These are phyloP conservation scores for Wallemia hederae DNA, from an alignment of 1,284 basidiomycete genomes.

Conservation along the genomic window DNA sequence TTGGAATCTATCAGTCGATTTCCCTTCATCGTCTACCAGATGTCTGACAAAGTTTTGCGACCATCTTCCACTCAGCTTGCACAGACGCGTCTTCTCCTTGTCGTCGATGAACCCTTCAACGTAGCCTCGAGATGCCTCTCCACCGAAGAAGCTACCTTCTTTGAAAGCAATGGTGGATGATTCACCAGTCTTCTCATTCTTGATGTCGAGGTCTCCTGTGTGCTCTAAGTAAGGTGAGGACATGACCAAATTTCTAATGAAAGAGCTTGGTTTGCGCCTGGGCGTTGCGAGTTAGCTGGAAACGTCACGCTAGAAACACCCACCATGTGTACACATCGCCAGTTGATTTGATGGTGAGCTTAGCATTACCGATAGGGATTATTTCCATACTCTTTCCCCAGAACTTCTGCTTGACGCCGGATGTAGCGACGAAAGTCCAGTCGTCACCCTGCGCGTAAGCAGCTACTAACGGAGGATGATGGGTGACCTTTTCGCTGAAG, in stretches of 20 bases:
- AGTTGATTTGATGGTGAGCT: slow-evolving; percentile 17
- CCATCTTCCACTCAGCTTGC: slow-evolving; percentile 7
- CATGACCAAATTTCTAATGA: slow-evolving; percentile 64
- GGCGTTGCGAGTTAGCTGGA: not conserved
- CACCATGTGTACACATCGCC: slow-evolving; percentile 9
- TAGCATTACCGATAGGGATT: slow-evolving; percentile 38
- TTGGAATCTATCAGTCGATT: slow-evolving; percentile 8
- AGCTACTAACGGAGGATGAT: slow-evolving; percentile 48
- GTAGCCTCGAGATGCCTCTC: slow-evolving; percentile 4
- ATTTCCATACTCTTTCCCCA: slow-evolving; percentile 50
- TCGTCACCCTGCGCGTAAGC: slow-evolving; percentile 48
- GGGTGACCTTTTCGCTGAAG: slow-evolving; percentile 61
- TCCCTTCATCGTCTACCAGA: slow-evolving; percentile 8
- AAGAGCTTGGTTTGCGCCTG: slow-evolving; percentile 59
- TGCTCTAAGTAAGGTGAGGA: slow-evolving; percentile 61
- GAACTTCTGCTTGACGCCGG: slow-evolving; percentile 41
- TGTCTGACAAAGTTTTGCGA: slow-evolving; percentile 4
- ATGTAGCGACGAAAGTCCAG: slow-evolving; percentile 42
- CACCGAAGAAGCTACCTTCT: slow-evolving; percentile 21
- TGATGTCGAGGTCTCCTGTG: slow-evolving; percentile 44
- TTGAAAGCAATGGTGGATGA: slow-evolving; percentile 49
- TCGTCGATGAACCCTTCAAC: slow-evolving; percentile 5
- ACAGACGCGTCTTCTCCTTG: not conserved
- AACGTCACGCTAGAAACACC: not conserved
- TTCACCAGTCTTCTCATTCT: slow-evolving; percentile 25